A percentile compares a stretch with the other conserved stretches of the same genome.
Evolutionary conservation across 2,329 filamentous ascomycete genomes (phyloP).

Genomic region (Blastomyces emzantsi): DNA sequence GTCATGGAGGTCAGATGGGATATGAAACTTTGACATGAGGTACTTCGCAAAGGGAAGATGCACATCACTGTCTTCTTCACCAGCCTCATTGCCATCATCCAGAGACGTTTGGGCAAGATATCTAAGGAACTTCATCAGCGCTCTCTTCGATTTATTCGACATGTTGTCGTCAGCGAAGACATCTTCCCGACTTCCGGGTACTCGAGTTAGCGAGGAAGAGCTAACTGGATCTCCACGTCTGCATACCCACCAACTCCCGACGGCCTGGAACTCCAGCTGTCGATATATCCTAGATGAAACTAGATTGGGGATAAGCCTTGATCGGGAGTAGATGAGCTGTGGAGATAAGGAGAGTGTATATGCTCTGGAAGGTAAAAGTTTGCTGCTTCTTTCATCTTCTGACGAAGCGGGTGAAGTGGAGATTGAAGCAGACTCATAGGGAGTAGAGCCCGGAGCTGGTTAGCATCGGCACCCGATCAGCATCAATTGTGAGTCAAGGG

Average conservation of each 20-base stretch:
- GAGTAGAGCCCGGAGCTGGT: conserved; percentile 27
- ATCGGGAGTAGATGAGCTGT: conserved; percentile 76
- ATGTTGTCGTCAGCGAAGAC: conserved; percentile 73
- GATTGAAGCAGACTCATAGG: conserved; percentile 35
- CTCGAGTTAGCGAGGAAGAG: conserved; percentile 49
- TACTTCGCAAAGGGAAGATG: conserved; percentile 42
- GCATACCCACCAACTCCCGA: conserved; percentile 86
- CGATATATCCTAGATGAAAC: conserved; percentile 84
- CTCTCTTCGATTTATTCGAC: conserved; percentile 70
- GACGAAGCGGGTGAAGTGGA: conserved; percentile 17
- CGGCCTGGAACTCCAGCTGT: conserved; percentile 86
- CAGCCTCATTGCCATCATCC: conserved; percentile 47
- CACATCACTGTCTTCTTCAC: conserved; percentile 51
- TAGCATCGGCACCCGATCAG: conserved; percentile 12
- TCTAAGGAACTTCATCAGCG: conserved; percentile 87
- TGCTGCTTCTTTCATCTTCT: conserved; percentile 15
- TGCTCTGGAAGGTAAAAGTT: conserved; percentile 50
- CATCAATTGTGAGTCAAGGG: conserved; percentile 19
- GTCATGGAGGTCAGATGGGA: conserved; percentile 59
- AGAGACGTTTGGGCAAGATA: conserved; percentile 56
- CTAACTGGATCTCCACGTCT: conserved; percentile 15
- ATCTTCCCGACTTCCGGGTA: conserved; percentile 86
- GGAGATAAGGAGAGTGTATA: conserved; percentile 81
- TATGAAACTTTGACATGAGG: conserved; percentile 48
- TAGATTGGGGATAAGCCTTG: conserved; percentile 64